Evolutionary conservation across 306 rosid species (phyloP).

Genomic region (Cicer judaicum): DNA sequence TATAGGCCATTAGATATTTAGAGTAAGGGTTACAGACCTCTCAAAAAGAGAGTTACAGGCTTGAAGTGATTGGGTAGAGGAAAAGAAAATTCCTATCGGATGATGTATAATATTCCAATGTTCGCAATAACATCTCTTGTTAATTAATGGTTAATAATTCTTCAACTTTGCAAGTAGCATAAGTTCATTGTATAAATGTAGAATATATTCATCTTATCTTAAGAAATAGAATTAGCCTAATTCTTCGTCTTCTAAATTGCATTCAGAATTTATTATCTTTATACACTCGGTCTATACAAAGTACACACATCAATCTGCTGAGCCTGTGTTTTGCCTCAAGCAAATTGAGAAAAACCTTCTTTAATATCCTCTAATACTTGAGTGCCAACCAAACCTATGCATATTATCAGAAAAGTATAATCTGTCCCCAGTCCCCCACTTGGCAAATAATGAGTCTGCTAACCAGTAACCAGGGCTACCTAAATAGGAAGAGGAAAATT

Average conservation of each 20-base stretch:
- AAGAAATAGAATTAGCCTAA: conserved; percentile 18
- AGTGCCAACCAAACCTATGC: conserved; percentile 10
- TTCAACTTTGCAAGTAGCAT: not conserved
- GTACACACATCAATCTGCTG: not conserved
- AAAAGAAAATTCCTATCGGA: not conserved
- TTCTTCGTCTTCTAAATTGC: too few relatives aligned
- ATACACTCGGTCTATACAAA: not conserved
- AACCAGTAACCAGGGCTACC: conserved; percentile 26
- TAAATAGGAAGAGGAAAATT: conserved; percentile 3
- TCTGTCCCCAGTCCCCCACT: not conserved
- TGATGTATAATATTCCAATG: conserved; percentile 25
- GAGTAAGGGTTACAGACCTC: conserved; percentile 10
- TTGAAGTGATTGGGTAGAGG: not conserved
- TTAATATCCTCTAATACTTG: not conserved
- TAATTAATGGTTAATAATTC: not conserved
- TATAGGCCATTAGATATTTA: conserved; percentile 16
- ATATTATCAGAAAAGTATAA: conserved; percentile 33
- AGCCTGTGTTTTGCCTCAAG: conserved; percentile 13
- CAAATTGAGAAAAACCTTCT: conserved; percentile 20
- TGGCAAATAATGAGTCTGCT: conserved; percentile 31
- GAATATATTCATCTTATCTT: not conserved
- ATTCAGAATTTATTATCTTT: not conserved
- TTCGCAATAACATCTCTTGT: not conserved
- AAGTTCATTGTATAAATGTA: not conserved
- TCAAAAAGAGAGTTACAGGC: not conserved